Percentiles rank a stretch among this genome's conserved stretches.
Conservation (phyloP, 225 moss, liverwort and hornwort species). For the Marchantia paleacea region DNA sequence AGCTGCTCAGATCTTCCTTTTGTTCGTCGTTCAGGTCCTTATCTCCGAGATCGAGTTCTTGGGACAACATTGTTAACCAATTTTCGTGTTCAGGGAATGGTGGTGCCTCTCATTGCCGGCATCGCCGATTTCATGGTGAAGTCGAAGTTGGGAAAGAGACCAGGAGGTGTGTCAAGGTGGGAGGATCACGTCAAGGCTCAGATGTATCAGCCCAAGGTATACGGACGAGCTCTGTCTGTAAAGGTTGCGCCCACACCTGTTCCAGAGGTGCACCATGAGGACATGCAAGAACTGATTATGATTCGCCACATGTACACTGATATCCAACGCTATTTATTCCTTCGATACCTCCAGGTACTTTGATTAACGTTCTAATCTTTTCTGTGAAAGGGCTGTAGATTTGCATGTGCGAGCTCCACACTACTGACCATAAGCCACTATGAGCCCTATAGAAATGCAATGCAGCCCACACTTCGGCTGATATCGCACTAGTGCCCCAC, state of each 20-base stretch:
- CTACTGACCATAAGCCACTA: background rate
- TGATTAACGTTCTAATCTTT: background rate
- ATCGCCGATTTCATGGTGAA: conserved; percentile 35
- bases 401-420: background rate
- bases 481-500: conserved; percentile 4
- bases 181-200: conserved; percentile 30
- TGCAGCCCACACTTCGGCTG: background rate
- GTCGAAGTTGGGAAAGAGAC: conserved; percentile 25
- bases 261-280: conserved; percentile 39
- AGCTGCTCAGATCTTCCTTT: background rate
- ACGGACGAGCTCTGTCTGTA: conserved; percentile 33
- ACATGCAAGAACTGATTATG: conserved; percentile 37
- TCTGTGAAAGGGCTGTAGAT: background rate
- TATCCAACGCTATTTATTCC: conserved; percentile 35
- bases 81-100: conserved; percentile 18
- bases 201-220: conserved; percentile 34
- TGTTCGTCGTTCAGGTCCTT: background rate
- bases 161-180: conserved; percentile 24
- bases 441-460: background rate
- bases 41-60: background rate
- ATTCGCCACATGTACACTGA: conserved; percentile 41
- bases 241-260: conserved; percentile 36
- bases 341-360: conserved; percentile 34
- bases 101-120: conserved; percentile 26
- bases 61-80: background rate